Base-by-base conservation (phyloP, 176 grass and related monocot genomes). In the Triticum monococcum region DNA sequence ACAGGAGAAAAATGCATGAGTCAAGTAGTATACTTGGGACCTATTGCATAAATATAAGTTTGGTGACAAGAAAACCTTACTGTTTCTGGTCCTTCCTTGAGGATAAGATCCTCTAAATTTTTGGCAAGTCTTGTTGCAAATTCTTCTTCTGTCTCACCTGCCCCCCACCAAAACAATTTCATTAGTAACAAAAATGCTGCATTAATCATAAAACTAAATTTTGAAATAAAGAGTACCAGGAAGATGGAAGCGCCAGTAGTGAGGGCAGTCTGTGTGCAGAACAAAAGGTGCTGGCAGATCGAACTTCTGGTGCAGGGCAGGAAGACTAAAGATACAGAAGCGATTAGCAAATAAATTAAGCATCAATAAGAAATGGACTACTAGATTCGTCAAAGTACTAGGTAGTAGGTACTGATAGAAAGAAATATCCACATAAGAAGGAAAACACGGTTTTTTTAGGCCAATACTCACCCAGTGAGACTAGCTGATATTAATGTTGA, bases 71-170 rank as follows among this genome's bases (percentile, higher is more conserved):
- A 84, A 80, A 72, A 72, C 45, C 37, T 62, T 84, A 98, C 96
- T 73, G 97, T 98, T 64, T 98, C 94, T 74, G 97, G 97, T 83
- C 97, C 97, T 96, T 98, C 97, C 87, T 98, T 98, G 70, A 96
- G 18, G 68, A 98, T 98, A 85, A 98, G 94, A 79, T 96, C 90
- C 89, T 98, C 97, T 81, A 98, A 94, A 64, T 98, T 98, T 35
- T 88, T 92, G 31, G 94, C 97, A 56, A 98, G 90, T 87, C 97
- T 87, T 32, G 92, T 92, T 28, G 94, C 86, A 88, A 96, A 98
- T 17, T 96, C 97, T 84, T 98, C 92, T 86, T 98, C 94, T 57
- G 94, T 96, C 65, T 98, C 97, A 87, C 87, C 97, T 98, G 56
- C 86, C 59, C 46, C 68, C 5, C 64, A 67, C 3, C 40, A 59